These are phyloP conservation scores for Trichoderma brevicompactum DNA, from an alignment of 2,329 filamentous ascomycete genomes.

Conservation along the genomic window DNA sequence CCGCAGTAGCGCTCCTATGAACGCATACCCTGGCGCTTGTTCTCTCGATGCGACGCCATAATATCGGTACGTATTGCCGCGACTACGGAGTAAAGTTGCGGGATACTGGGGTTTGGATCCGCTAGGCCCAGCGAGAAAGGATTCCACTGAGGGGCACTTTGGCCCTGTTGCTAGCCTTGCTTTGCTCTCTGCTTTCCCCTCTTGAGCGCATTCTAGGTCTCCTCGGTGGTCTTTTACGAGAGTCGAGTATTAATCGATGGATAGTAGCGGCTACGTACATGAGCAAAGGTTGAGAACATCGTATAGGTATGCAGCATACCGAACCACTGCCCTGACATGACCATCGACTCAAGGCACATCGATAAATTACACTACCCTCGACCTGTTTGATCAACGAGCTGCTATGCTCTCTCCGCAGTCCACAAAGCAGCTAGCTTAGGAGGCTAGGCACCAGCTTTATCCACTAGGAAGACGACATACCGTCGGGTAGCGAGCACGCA, in stretches of 20 bases:
- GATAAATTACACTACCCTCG: neutral
- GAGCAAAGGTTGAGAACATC: neutral
- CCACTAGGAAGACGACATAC: slow-evolving; percentile 5
- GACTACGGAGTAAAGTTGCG: slow-evolving; percentile 7
- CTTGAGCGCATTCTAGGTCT: neutral
- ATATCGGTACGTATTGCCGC: neutral
- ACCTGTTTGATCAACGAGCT: neutral
- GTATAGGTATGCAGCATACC: neutral
- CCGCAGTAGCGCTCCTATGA: slow-evolving; percentile 14
- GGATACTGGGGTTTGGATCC: slow-evolving; percentile 19
- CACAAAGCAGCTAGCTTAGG: slow-evolving; percentile 6
- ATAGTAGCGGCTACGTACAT: neutral
- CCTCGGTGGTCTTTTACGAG: no score
- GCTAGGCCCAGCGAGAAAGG: slow-evolving; percentile 5
- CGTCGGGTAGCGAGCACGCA: neutral
- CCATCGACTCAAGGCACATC: neutral
- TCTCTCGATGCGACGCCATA: slow-evolving; percentile 5
- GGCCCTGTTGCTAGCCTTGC: neutral
- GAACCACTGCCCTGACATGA: neutral
- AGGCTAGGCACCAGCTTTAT: slow-evolving; percentile 10
- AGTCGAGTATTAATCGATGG: no score
- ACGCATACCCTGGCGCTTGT: neutral
- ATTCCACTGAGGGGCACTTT: slow-evolving; percentile 1
- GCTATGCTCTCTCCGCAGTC: neutral
- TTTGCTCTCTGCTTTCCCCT: neutral